Evolutionary conservation across 768 basidiomycete species (phyloP).

Genomic region (Leccinellum rugosiceps): DNA sequence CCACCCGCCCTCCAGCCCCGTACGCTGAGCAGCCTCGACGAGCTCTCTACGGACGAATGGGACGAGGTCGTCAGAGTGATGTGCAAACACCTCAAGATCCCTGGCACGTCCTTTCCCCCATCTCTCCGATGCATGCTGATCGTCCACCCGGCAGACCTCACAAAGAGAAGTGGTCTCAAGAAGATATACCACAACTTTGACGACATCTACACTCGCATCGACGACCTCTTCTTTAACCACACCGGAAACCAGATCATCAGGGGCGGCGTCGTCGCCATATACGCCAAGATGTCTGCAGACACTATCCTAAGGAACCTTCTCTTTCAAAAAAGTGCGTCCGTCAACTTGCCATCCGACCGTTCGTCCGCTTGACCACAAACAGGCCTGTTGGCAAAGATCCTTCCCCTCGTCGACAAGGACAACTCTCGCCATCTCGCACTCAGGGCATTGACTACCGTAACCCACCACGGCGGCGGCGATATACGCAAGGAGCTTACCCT

Average conservation of each 20-base stretch:
- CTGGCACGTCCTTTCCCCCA: slow-evolving; percentile 37
- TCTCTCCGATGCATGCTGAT: background rate
- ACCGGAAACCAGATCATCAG: slow-evolving; percentile 43
- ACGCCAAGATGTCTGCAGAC: slow-evolving; percentile 61
- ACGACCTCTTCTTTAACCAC: slow-evolving; percentile 45
- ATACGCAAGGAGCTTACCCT: slow-evolving; percentile 50
- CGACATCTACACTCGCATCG: slow-evolving; percentile 46
- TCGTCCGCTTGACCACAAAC: background rate
- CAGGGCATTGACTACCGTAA: slow-evolving; percentile 53
- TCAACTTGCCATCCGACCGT: background rate
- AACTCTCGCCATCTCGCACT: slow-evolving; percentile 51
- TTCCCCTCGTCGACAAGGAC: slow-evolving; percentile 49
- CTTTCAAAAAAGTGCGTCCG: slow-evolving; percentile 47
- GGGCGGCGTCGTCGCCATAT: slow-evolving; percentile 60
- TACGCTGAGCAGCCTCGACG: slow-evolving; percentile 15
- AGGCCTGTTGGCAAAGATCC: slow-evolving; percentile 58
- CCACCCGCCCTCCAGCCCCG: slow-evolving; percentile 19
- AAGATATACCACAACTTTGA: slow-evolving; percentile 60
- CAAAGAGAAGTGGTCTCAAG: slow-evolving; percentile 56
- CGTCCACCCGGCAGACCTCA: slow-evolving; percentile 47
- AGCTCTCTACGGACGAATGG: slow-evolving; percentile 44
- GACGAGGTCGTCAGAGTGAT: slow-evolving; percentile 42
- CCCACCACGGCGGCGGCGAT: slow-evolving; percentile 55
- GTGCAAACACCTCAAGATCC: slow-evolving; percentile 50
- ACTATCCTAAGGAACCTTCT: slow-evolving; percentile 58